A percentile compares a stretch with the other conserved stretches of the same genome.
These are phyloP conservation scores for Malassezia caprae DNA, from an alignment of 1,284 basidiomycete species.

Conservation along the genomic window DNA sequence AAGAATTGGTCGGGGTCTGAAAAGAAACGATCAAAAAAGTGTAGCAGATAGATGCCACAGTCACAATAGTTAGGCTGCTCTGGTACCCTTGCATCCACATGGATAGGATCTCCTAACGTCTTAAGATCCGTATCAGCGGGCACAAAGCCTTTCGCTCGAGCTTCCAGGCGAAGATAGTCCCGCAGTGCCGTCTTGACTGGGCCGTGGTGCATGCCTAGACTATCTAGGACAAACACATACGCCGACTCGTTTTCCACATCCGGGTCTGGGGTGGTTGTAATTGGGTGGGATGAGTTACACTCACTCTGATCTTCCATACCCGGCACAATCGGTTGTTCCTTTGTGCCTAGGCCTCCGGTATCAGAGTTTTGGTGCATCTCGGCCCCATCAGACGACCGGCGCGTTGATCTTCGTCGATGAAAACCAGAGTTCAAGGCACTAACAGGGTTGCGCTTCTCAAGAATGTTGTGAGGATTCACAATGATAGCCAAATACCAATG, in stretches of 20 bases:
- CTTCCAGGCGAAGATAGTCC: slow-evolving; percentile 67
- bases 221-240: slow-evolving; percentile 57
- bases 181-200: slow-evolving; percentile 58
- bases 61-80: slow-evolving; percentile 73
- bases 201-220: slow-evolving; percentile 62
- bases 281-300: neutral
- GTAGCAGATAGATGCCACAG: slow-evolving; percentile 56
- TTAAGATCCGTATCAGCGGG: slow-evolving; percentile 10
- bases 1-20: slow-evolving; percentile 25
- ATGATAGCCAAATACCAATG: slow-evolving; percentile 98
- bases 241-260: slow-evolving; percentile 16
- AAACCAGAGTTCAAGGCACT: neutral
- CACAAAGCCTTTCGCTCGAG: slow-evolving; percentile 61
- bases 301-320: neutral
- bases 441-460: neutral
- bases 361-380: neutral
- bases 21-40: slow-evolving; percentile 43
- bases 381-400: neutral
- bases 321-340: neutral
- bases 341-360: neutral
- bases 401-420: neutral
- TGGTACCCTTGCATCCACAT: slow-evolving; percentile 50
- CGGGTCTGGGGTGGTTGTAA: neutral
- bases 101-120: slow-evolving; percentile 13
- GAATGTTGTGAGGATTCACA: slow-evolving; percentile 59